Conservation (phyloP, 1,284 basidiomycete genomes). For the Boletus smithii region DNA sequence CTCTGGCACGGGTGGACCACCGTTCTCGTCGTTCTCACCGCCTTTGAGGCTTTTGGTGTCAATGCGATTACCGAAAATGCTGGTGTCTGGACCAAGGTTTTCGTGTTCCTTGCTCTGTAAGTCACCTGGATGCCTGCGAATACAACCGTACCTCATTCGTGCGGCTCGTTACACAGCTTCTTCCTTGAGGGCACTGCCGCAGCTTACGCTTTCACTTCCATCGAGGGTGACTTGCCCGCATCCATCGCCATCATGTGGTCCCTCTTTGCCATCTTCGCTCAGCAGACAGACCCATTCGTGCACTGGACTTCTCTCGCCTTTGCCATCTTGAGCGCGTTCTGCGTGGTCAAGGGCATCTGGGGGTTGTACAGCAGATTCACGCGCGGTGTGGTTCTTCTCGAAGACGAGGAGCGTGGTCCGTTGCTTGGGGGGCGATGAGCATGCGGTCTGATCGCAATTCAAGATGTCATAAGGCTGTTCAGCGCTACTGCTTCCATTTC, state of each 20-base stretch:
- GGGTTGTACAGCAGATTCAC: slow-evolving; percentile 46
- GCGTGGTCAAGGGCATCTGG: slow-evolving; percentile 72
- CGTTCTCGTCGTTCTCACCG: slow-evolving; percentile 83
- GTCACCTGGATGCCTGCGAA: slow-evolving; percentile 20
- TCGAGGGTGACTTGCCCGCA: slow-evolving; percentile 88
- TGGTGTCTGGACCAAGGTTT: slow-evolving; percentile 89
- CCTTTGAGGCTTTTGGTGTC: slow-evolving; percentile 89
- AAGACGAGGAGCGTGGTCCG: slow-evolving; percentile 85
- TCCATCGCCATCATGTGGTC: slow-evolving; percentile 83
- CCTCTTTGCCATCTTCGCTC: slow-evolving; percentile 80
- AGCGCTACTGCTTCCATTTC: background rate
- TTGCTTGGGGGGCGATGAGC: slow-evolving; percentile 47
- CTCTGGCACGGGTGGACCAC: slow-evolving; percentile 96
- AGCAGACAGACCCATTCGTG: slow-evolving; percentile 66
- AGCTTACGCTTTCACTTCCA: slow-evolving; percentile 85
- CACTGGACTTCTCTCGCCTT: slow-evolving; percentile 89
- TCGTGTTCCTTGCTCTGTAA: slow-evolving; percentile 85
- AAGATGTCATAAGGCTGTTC: background rate
- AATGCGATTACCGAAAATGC: slow-evolving; percentile 63
- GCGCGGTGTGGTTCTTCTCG: slow-evolving; percentile 52
- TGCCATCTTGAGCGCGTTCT: slow-evolving; percentile 80
- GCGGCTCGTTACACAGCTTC: slow-evolving; percentile 46
- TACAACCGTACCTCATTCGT: slow-evolving; percentile 8
- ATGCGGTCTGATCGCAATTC: background rate
- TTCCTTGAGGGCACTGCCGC: slow-evolving; percentile 93